These are phyloP conservation scores for Rhodomyrtus tomentosa DNA, from an alignment of 345 rosid genomes.

Conservation along the genomic window DNA sequence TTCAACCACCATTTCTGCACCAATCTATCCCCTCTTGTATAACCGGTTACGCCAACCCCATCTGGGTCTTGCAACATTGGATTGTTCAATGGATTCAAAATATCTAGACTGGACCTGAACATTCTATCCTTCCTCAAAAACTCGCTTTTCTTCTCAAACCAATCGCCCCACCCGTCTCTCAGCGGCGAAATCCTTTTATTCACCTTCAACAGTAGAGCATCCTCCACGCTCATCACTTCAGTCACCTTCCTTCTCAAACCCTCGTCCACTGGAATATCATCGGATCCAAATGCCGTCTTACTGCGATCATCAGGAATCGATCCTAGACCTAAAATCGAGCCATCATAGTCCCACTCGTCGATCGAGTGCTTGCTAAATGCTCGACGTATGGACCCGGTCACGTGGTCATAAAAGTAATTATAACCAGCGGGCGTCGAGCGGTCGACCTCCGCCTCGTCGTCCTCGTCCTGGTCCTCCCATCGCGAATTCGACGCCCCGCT, in stretches of 20 bases:
- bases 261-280: slow-evolving; percentile 71
- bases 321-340: slow-evolving; percentile 17
- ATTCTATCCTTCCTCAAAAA: slow-evolving; percentile 76
- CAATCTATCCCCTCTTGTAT: slow-evolving; percentile 65
- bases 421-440: slow-evolving; percentile 26
- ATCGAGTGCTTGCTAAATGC: slow-evolving; percentile 55
- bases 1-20: slow-evolving; percentile 59
- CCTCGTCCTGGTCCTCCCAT: slow-evolving; percentile 15
- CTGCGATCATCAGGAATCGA: slow-evolving; percentile 16
- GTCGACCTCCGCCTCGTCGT: slow-evolving; percentile 17
- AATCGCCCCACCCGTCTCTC: slow-evolving; percentile 90
- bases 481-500: slow-evolving; percentile 4
- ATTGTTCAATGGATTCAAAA: slow-evolving; percentile 69
- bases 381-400: slow-evolving; percentile 49
- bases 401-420: slow-evolving; percentile 65
- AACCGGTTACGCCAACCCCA: slow-evolving; percentile 57
- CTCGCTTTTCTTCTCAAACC: slow-evolving; percentile 91
- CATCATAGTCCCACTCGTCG: slow-evolving; percentile 81
- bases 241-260: slow-evolving; percentile 55
- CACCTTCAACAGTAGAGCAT: slow-evolving; percentile 53
- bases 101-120: slow-evolving; percentile 72
- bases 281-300: slow-evolving; percentile 58
- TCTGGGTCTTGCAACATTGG: slow-evolving; percentile 94
- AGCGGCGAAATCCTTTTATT: slow-evolving; percentile 50
- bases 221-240: slow-evolving; percentile 56